Evolutionary conservation across 306 rosid genomes (phyloP).

Genomic region (Malus domestica): DNA sequence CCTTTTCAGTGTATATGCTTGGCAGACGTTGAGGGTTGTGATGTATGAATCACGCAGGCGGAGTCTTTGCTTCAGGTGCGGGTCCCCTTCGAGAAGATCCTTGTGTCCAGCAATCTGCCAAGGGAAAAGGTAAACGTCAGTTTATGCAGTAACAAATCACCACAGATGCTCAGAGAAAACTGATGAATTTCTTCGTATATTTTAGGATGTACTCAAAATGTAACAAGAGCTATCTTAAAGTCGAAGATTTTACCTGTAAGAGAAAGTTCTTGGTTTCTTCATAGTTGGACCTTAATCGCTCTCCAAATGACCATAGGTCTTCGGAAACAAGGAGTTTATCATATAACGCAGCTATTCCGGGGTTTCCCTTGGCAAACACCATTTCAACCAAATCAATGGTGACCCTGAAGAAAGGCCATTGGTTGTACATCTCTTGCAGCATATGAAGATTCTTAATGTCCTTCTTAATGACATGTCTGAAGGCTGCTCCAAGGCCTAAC

Average conservation of each 20-base stretch:
- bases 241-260: slow-evolving; percentile 49
- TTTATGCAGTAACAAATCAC: not conserved
- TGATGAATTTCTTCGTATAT: not conserved
- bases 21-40: slow-evolving; percentile 88
- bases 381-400: slow-evolving; percentile 92
- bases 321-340: slow-evolving; percentile 84
- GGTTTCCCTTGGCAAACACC: slow-evolving; percentile 99
- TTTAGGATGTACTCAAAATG: not conserved
- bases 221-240: not conserved
- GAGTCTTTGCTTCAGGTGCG: slow-evolving; percentile 86
- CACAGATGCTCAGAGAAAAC: not conserved
- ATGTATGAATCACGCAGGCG: slow-evolving; percentile 83
- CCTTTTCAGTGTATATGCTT: slow-evolving; percentile 92
- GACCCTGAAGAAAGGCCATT: slow-evolving; percentile 96
- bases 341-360: slow-evolving; percentile 66
- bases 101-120: slow-evolving; percentile 83
- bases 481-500: slow-evolving; percentile 89
- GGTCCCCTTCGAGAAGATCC: slow-evolving; percentile 95
- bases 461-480: slow-evolving; percentile 50
- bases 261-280: slow-evolving; percentile 78
- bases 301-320: slow-evolving; percentile 77
- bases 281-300: slow-evolving; percentile 54
- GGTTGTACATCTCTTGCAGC: slow-evolving; percentile 86
- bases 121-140: slow-evolving; percentile 1
- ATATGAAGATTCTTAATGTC: slow-evolving; percentile 67